Evolutionary conservation across 495 filamentous ascomycete species (phyloP).

Genomic region (Tricharina praecox): DNA sequence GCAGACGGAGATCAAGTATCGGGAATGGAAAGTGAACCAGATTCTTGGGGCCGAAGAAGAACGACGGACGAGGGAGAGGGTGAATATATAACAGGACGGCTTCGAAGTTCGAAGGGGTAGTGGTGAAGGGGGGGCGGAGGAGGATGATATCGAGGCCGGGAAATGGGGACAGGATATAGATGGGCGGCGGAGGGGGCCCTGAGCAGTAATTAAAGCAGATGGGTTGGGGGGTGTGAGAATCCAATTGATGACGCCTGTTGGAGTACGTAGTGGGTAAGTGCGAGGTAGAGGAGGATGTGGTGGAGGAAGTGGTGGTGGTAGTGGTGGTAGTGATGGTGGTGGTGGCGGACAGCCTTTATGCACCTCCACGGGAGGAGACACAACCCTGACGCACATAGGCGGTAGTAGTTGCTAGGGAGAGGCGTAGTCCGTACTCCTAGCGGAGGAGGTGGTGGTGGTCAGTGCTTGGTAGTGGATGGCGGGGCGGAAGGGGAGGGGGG

Average conservation of each 20-base stretch:
- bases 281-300: neutral
- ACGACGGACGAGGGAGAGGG: conserved; percentile 3
- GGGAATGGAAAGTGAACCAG: too few relatives aligned
- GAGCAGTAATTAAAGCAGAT: conserved; percentile 13
- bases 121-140: conserved; percentile 10
- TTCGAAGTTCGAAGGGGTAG: conserved; percentile 3
- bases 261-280: neutral
- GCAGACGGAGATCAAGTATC: too few relatives aligned
- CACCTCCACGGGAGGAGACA: conserved; percentile 3
- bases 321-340: too few relatives aligned
- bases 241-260: conserved; percentile 2
- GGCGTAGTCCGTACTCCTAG: neutral
- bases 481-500: neutral
- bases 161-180: conserved; percentile 13
- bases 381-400: neutral
- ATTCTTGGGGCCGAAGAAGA: too few relatives aligned
- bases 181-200: conserved; percentile 1
- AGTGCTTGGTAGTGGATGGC: conserved; percentile 1
- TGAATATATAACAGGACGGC: neutral
- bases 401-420: neutral
- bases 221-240: conserved; percentile 2
- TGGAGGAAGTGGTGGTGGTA: too few relatives aligned
- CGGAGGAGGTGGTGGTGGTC: neutral
- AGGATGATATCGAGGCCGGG: too few relatives aligned
- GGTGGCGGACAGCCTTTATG: conserved; percentile 6